Percentiles rank a stretch among this genome's conserved stretches.
Conservation (phyloP, 345 rosid genomes). For the Moricandia moricandioides region DNA sequence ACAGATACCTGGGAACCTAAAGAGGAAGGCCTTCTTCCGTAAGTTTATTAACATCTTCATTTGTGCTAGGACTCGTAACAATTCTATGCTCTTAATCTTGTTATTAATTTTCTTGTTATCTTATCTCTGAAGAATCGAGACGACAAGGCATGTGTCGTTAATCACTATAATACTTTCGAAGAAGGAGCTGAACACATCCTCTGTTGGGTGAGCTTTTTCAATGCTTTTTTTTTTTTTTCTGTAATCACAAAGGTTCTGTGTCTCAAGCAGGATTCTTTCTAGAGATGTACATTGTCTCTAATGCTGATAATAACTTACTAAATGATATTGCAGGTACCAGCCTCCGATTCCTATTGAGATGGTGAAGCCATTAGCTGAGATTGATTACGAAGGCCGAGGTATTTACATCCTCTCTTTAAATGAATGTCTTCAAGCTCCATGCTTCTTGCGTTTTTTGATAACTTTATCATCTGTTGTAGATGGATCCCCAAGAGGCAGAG, state of each 20-base stretch:
- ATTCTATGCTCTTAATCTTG: background rate
- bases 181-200: slow-evolving; percentile 59
- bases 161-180: slow-evolving; percentile 80
- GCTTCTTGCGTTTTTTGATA: background rate
- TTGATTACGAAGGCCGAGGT: slow-evolving; percentile 69
- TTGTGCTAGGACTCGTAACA: background rate
- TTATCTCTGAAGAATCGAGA: slow-evolving; percentile 56
- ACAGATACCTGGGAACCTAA: slow-evolving; percentile 92
- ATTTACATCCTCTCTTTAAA: background rate
- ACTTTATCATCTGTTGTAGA: slow-evolving; percentile 34
- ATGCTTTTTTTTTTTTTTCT: background rate
- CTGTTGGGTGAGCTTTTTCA: slow-evolving; percentile 67
- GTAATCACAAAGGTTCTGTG: background rate
- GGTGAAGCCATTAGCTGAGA: slow-evolving; percentile 48
- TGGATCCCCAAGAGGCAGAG: slow-evolving; percentile 65
- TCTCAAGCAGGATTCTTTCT: background rate
- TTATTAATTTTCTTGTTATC: background rate
- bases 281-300: background rate
- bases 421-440: background rate
- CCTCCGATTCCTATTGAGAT: slow-evolving; percentile 65
- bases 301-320: background rate
- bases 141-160: slow-evolving; percentile 97
- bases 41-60: slow-evolving; percentile 29
- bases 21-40: slow-evolving; percentile 98
- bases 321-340: slow-evolving; percentile 56